Percentiles rank a stretch among this genome's conserved stretches.
Evolutionary conservation across 805 yeast genomes (phyloP).

Genomic region (Candida ovalis): DNA sequence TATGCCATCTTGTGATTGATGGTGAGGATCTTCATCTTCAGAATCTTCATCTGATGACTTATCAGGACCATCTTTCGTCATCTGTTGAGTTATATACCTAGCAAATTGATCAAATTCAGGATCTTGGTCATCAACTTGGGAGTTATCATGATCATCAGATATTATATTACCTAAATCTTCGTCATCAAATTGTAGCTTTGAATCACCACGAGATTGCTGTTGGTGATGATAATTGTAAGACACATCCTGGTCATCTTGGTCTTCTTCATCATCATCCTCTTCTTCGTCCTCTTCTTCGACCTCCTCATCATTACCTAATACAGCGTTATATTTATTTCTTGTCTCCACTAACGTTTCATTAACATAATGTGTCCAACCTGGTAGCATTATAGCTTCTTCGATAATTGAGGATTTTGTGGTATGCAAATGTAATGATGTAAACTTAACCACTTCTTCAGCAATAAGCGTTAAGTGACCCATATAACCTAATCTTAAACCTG

Average conservation of each 20-base stretch:
- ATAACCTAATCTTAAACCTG: constrained; percentile 76
- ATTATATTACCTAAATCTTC: constrained; percentile 10
- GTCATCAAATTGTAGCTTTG: constrained; percentile 9
- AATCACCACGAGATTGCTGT: constrained; percentile 1
- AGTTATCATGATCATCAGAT: constrained; percentile 19
- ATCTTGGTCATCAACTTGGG: constrained; percentile 9
- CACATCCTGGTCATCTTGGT: constrained; percentile 13
- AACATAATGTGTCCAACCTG: constrained; percentile 78
- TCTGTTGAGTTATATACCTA: constrained; percentile 74
- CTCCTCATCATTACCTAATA: constrained; percentile 58
- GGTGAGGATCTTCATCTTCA: constrained; percentile 40
- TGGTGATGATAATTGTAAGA: constrained; percentile 1
- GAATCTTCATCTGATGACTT: constrained; percentile 55
- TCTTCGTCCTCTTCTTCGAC: constrained; percentile 21
- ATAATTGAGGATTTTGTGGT: constrained; percentile 54
- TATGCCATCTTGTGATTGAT: constrained; percentile 10
- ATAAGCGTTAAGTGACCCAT: constrained; percentile 62
- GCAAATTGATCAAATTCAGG: constrained; percentile 51
- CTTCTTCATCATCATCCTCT: constrained; percentile 22
- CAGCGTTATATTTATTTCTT: constrained; percentile 90
- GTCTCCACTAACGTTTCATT: constrained; percentile 80
- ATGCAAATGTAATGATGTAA: constrained; percentile 31
- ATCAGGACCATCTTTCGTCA: constrained; percentile 50
- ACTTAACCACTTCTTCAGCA: constrained; percentile 94
- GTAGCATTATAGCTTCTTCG: constrained; percentile 46